Evolutionary conservation across 305 asterid species (phyloP), one percentile per base, ranked within the genome.

Genomic region (Fraxinus albicans): DNA sequence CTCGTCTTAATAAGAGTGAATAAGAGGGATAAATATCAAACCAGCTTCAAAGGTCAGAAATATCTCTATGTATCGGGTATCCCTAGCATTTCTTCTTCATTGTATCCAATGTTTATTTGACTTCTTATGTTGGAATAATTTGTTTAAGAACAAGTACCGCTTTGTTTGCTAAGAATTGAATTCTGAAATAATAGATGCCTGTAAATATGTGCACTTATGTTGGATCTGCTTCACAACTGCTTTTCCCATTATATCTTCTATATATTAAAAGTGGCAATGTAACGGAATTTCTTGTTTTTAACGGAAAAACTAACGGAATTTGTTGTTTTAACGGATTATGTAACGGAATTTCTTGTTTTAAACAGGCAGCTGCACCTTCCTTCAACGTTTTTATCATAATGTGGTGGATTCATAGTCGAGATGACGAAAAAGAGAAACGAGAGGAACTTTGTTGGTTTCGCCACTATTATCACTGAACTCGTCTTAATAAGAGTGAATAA

Each of bases 401-500:
- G 73, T 93, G 98, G 98, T 95, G 98, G 98, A 87, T 91, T 81
- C 87, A 90, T 85, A 92, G 98, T 42, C 87, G 98, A 88, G 92
- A 69, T 69, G 87, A 81, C 75, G 86, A 36, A 58, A 84, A 78
- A 23, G 90, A 83, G 13, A 69, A 58, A 17, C 90, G 84, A 65
- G 84, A 83, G 78, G 88, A 83, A 9, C 88, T 86, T 74, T 88
- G 90, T 84, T 93, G 97, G 96, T 94, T 63, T 81, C 86, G 90
- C 7, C 95, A 90, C 88, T 91, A 92, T 90, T 82, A 74, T 81
- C 95, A 91, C 77, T 90, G 90, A 91, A 13, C 53, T 31, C 34
- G 0, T 73, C 15, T 76, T 58, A 17, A 65, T 4, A 74, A 34
- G 23, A 23, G 76, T 42, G 33, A 60, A 74, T 83, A 78, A 78